A percentile compares a stretch with the other conserved stretches of the same genome.
Conservation (phyloP, 208 protist genomes). For the Blechomonas ayalai region DNA sequence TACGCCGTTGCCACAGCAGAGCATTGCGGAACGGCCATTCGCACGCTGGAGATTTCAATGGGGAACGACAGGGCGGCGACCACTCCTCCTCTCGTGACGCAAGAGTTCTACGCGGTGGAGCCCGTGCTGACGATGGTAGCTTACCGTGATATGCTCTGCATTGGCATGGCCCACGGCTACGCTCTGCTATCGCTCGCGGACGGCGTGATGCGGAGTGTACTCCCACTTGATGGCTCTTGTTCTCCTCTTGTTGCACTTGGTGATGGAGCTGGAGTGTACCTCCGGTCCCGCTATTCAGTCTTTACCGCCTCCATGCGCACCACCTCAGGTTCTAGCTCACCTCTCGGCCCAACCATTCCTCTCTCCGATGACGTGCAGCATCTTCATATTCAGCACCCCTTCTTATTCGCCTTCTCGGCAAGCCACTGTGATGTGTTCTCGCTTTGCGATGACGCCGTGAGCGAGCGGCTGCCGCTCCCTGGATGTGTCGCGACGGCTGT, state of each 20-base stretch:
- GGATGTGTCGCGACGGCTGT: no score
- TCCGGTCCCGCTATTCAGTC: slow-evolving; percentile 26
- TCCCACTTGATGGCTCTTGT: no score
- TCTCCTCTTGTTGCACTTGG: no score
- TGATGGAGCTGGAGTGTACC: slow-evolving; percentile 35
- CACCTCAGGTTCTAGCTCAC: slow-evolving; percentile 10
- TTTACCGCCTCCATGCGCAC: slow-evolving; percentile 27
- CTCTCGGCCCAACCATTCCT: slow-evolving; percentile 21
- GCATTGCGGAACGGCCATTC: no score
- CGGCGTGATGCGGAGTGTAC: slow-evolving; percentile 46
- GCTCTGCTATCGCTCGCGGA: slow-evolving; percentile 42
- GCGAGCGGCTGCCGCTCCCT: slow-evolving; percentile 46
- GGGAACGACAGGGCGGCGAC: no score
- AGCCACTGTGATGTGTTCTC: slow-evolving; percentile 60
- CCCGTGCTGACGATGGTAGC: slow-evolving; percentile 31
- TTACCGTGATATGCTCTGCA: slow-evolving; percentile 37
- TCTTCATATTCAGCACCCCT: no score
- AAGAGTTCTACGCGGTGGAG: slow-evolving; percentile 32
- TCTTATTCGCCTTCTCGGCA: slow-evolving; percentile 62
- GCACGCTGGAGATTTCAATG: no score
- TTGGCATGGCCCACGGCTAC: slow-evolving; percentile 61
- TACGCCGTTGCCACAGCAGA: no score
- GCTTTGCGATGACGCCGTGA: slow-evolving; percentile 33
- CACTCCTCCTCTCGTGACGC: no score
- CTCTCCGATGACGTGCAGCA: slow-evolving; percentile 13